Evolutionary conservation across 1,284 basidiomycete species (phyloP).

Genomic region (Ustilago hordei): DNA sequence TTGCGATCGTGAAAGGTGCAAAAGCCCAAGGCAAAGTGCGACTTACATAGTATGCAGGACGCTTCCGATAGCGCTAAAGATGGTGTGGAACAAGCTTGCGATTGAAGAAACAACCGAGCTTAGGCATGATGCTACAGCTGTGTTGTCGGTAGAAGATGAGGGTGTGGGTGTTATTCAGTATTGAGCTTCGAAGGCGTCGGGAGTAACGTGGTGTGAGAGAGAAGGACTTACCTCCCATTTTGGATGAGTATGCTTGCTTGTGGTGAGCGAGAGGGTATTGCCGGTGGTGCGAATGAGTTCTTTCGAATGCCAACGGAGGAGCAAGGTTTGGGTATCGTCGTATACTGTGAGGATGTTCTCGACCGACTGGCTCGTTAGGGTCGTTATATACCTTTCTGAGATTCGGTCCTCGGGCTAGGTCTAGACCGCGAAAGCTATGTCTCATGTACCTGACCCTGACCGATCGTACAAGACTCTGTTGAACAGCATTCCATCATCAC

Average conservation of each 20-base stretch:
- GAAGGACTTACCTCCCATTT: conserved; percentile 31
- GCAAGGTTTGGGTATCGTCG: not conserved
- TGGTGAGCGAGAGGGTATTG: not conserved
- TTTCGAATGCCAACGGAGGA: not conserved
- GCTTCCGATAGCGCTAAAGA: conserved; percentile 53
- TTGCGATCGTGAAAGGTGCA: not conserved
- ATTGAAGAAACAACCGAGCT: conserved; percentile 51
- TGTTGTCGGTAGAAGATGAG: not conserved
- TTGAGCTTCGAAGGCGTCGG: not conserved
- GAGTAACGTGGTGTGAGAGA: not conserved
- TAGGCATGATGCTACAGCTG: conserved; percentile 57
- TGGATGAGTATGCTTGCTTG: not conserved
- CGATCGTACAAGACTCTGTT: not conserved
- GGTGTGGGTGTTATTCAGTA: not conserved
- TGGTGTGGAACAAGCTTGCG: conserved; percentile 45
- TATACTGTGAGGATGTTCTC: not conserved
- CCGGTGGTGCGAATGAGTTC: not conserved
- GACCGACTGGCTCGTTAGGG: not conserved
- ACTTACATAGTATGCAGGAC: conserved; percentile 57
- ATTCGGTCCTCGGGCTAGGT: not conserved
- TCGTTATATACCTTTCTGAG: conserved; percentile 10
- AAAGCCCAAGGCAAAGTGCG: not conserved
- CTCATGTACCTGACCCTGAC: conserved; percentile 11
- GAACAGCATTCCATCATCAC: not conserved
- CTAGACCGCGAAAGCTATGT: not conserved